Base-by-base conservation (phyloP, 257 asterid species). In the Fraxinus cuspidata region DNA sequence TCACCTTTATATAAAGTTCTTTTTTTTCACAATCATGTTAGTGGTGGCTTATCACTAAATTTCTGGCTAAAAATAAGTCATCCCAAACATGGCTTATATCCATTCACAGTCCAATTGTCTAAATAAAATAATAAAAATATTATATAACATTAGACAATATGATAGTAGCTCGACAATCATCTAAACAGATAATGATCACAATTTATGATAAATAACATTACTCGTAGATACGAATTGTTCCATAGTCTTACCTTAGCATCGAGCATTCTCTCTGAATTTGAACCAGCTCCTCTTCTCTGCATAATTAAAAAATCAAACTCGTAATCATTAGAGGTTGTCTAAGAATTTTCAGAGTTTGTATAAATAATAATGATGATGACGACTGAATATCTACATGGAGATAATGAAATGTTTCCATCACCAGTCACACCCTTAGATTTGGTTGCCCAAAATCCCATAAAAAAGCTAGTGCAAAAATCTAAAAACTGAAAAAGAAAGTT, bases 271-370 rank as follows among this genome's bases (percentile, higher is more conserved):
- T 90, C 92, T 63, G 97, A 89, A 79, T 82, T 84, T 65, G 92
- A 91, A 80, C 91, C 94, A 78, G 81, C 89, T 25, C 92, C 94
- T 72, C 90, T 89, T 84, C 92, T 89, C 97, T 91, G 94, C 96
- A 85, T 77, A 74, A 74, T 86, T 80, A 63, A 63, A 79, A 8
- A 78, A 85, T 71, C 35, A 79, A 64, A 56, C 38, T 71, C 68
- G 80, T 72, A 76, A 83, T 85, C 77, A 74, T 80, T 79, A 74
- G 71, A 69, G 74, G 60, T 44, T 83, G 68, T 79, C 86, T 72
- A 82, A 78, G 77, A 78, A 74, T 74, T 81, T 78, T 66, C 81
- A 77, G 86, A 80, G 78, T 81, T 70, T 37, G 11, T 37, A 9
- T 38, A 81, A 72, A 82, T 84, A 11, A 58, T 23, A 76, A 74